Percentiles rank a stretch among this genome's conserved stretches.
These are phyloP conservation scores for Plectosphaerella plurivora DNA, from an alignment of 2,329 filamentous ascomycete genomes.

Conservation along the genomic window DNA sequence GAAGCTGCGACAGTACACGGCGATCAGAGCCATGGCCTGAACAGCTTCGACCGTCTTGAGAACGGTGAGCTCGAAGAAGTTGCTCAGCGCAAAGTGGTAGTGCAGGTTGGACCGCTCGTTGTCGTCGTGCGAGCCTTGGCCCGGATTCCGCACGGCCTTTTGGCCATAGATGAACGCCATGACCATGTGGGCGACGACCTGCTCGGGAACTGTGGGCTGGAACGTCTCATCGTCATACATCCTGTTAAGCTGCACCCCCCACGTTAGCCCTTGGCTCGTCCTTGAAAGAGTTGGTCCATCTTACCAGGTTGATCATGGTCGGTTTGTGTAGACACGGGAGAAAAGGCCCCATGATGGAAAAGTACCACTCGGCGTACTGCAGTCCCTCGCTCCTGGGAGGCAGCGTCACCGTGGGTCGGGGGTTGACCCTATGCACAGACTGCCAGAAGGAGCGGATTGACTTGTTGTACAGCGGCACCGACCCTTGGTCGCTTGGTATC, in stretches of 20 bases:
- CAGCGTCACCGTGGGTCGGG: slow-evolving; percentile 51
- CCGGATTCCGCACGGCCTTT: slow-evolving; percentile 64
- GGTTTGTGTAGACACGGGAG: slow-evolving; percentile 74
- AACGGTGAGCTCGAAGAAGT: slow-evolving; percentile 60
- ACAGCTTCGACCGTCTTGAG: slow-evolving; percentile 62
- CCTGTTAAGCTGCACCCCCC: slow-evolving; percentile 43
- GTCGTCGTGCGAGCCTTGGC: slow-evolving; percentile 45
- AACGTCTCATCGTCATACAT: slow-evolving; percentile 68
- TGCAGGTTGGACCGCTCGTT: slow-evolving; percentile 69
- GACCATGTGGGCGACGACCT: slow-evolving; percentile 72
- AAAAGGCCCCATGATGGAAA: slow-evolving; percentile 67
- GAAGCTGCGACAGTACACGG: slow-evolving; percentile 68
- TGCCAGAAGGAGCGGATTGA: slow-evolving; percentile 68
- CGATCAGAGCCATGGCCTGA: slow-evolving; percentile 70
- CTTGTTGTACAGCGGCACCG: slow-evolving; percentile 58
- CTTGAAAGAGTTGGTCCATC: slow-evolving; percentile 14
- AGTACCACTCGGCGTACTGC: slow-evolving; percentile 71
- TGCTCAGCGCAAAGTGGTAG: slow-evolving; percentile 70
- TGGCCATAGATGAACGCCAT: slow-evolving; percentile 76
- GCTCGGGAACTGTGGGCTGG: slow-evolving; percentile 58
- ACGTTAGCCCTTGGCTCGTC: slow-evolving; percentile 1
- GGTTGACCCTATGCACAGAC: slow-evolving; percentile 58
- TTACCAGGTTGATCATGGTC: slow-evolving; percentile 64
- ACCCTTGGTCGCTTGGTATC: slow-evolving; percentile 32
- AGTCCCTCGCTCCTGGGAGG: slow-evolving; percentile 62